phyloP scores from a whole-genome alignment of 1,284 basidiomycete species.

The Cryptococcus sp. region DNA sequence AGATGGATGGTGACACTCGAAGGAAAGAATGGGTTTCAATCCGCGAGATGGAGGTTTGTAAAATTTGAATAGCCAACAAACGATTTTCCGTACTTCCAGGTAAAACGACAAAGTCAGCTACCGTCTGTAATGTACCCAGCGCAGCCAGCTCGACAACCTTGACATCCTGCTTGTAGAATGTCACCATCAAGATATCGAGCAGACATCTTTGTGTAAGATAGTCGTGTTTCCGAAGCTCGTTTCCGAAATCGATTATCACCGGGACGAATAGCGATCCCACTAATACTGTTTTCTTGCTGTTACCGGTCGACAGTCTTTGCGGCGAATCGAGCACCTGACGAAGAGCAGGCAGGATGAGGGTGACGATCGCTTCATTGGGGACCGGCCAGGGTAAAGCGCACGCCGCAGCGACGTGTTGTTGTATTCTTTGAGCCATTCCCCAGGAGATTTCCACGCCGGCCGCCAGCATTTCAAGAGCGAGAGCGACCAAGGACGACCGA shows the following conservation, averaged over 20 bases:
- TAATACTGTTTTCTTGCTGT: slow-evolving; percentile 20
- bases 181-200: slow-evolving; percentile 34
- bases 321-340: slow-evolving; percentile 32
- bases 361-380: slow-evolving; percentile 16
- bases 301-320: slow-evolving; percentile 11
- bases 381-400: slow-evolving; percentile 26
- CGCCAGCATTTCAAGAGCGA: slow-evolving; percentile 37
- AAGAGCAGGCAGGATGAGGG: slow-evolving; percentile 30
- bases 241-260: slow-evolving; percentile 28
- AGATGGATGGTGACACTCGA: slow-evolving; percentile 18
- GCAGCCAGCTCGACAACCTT: slow-evolving; percentile 29
- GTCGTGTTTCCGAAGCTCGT: slow-evolving; percentile 21
- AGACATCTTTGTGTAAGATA: slow-evolving; percentile 25
- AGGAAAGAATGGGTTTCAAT: slow-evolving; percentile 26
- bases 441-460: slow-evolving; percentile 28
- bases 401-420: slow-evolving; percentile 35
- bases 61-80: slow-evolving; percentile 26
- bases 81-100: slow-evolving; percentile 26
- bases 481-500: slow-evolving; percentile 20
- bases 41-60: slow-evolving; percentile 27
- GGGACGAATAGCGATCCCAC: slow-evolving; percentile 37
- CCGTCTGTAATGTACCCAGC: slow-evolving; percentile 19
- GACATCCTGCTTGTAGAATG: slow-evolving; percentile 41
- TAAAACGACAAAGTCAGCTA: slow-evolving; percentile 24
- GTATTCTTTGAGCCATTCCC: slow-evolving; percentile 30